Base-by-base conservation (phyloP, 768 basidiomycete species). In the Ramaria sp. region DNA sequence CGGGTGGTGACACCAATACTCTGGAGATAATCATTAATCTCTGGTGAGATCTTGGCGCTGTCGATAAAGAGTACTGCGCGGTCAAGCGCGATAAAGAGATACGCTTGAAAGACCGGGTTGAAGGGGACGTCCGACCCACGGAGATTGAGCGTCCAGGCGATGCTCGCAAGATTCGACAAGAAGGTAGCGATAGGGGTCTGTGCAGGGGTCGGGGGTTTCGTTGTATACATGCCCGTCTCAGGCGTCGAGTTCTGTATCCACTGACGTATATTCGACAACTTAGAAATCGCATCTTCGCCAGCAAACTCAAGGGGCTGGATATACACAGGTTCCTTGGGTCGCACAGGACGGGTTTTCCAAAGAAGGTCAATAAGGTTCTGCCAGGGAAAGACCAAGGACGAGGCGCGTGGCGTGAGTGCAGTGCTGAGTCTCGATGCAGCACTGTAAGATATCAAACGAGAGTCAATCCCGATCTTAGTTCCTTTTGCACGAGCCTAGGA, bases 71-170 rank as follows among this genome's bases (percentile, higher is more conserved):
- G 70, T n/a, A 83, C 73, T 6, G 79, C 74, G 3, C 41, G 22
- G 12, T 83, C 73, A 9, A 79, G 66, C 3, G 83, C 78, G 41
- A 97, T 75, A 63, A 84, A 88, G 19, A 94, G 70, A 66, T 95
- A 98, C 0, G 88, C 80, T 52, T 87, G 88, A 73, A 96, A 95
- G 9, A 98, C 79, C 0, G 95, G 95, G 66, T 91, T 93, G 74
- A 83, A 90, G 0, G 91, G 90, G 48, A 97, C 84, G 64, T 97
- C 94, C 2, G 81, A 78, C 37, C 93, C 94, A 50, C 95, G 86
- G 54, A 94, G 72, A 65, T 98, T 98, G 34, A 97, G 74, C 2
- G 88, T 64, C 73, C 91, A 96, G 0, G 95, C 95, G 81, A 71
- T 31, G 22, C 42, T 33, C 13, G 88, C 72, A 41, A 96, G 68